A percentile compares a stretch with the other conserved stretches of the same genome.
phyloP scores from a whole-genome alignment of 352 stramenopile species.

The Discostella stelligera region DNA sequence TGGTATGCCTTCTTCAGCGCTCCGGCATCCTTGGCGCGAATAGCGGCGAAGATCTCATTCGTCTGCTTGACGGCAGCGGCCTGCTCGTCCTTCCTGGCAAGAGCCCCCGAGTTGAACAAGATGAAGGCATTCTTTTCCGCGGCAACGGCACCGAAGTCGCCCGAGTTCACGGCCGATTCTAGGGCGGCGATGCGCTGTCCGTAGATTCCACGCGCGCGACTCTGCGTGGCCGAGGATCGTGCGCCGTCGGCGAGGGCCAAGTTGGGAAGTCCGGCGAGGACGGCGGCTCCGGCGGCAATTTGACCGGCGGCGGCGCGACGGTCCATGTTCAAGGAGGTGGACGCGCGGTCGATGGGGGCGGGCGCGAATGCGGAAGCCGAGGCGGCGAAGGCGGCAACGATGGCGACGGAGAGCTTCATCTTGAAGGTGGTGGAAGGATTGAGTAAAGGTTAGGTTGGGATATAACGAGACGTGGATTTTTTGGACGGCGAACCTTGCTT shows the following conservation, averaged over 20 bases:
- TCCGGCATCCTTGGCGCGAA: constrained; percentile 69
- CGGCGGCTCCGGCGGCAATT: constrained; percentile 63
- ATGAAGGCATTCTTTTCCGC: constrained; percentile 85
- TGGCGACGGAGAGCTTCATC: constrained; percentile 51
- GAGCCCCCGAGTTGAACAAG: constrained; percentile 85
- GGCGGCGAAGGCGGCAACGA: constrained; percentile 47
- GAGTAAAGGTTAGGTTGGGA: constrained; percentile 3
- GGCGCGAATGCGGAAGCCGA: constrained; percentile 49
- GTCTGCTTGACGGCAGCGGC: constrained; percentile 66
- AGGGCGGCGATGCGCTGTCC: constrained; percentile 79
- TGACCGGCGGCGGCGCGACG: constrained; percentile 75
- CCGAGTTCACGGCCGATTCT: constrained; percentile 72
- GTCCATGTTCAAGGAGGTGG: constrained; percentile 77
- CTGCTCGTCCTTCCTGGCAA: constrained; percentile 75
- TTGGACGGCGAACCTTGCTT: no score
- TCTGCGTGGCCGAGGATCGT: constrained; percentile 68
- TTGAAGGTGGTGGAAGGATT: background rate
- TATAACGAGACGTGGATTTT: background rate
- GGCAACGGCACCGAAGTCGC: constrained; percentile 82
- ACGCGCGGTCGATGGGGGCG: constrained; percentile 48
- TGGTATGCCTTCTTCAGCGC: constrained; percentile 79
- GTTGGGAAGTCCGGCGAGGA: constrained; percentile 61
- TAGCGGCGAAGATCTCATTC: constrained; percentile 80
- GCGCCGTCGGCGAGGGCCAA: constrained; percentile 83
- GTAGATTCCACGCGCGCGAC: constrained; percentile 76